Conservation (phyloP, 2,329 filamentous ascomycete species). For the Pseudogymnoascus sp. region DNA sequence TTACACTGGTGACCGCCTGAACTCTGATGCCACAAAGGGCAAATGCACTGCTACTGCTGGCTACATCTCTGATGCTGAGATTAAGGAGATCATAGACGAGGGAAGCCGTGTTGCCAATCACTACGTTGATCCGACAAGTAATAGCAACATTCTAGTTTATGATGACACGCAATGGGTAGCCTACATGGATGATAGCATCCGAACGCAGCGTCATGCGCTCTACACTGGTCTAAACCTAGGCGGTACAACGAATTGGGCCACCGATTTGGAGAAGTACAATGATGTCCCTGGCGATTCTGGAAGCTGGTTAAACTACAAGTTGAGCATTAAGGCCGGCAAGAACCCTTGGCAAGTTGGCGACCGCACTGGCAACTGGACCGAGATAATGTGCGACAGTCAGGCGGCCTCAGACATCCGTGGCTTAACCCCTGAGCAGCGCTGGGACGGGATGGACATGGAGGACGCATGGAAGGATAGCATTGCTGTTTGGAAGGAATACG, state of each 20-base stretch:
- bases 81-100: constrained; percentile 26
- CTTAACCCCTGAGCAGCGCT: constrained; percentile 20
- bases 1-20: constrained; percentile 21
- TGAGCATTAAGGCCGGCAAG: constrained; percentile 12
- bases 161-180: constrained; percentile 23
- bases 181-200: constrained; percentile 24
- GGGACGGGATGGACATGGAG: constrained; percentile 21
- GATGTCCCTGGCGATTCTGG: neutral
- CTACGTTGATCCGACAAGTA: constrained; percentile 13
- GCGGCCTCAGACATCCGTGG: constrained; percentile 8
- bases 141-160: constrained; percentile 21
- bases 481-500: constrained; percentile 17
- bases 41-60: constrained; percentile 29
- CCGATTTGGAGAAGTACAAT: constrained; percentile 23
- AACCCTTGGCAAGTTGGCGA: constrained; percentile 17
- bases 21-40: constrained; percentile 26
- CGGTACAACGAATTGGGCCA: constrained; percentile 32
- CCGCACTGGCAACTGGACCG: constrained; percentile 24
- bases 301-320: constrained; percentile 5
- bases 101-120: constrained; percentile 14
- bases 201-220: constrained; percentile 16
- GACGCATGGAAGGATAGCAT: constrained; percentile 27
- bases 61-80: constrained; percentile 32
- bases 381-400: constrained; percentile 19
- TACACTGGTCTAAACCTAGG: constrained; percentile 25